Percentiles rank a stretch among this genome's conserved stretches.
Conservation (phyloP, 345 rosid species). For the Eucalyptus caleyi region DNA sequence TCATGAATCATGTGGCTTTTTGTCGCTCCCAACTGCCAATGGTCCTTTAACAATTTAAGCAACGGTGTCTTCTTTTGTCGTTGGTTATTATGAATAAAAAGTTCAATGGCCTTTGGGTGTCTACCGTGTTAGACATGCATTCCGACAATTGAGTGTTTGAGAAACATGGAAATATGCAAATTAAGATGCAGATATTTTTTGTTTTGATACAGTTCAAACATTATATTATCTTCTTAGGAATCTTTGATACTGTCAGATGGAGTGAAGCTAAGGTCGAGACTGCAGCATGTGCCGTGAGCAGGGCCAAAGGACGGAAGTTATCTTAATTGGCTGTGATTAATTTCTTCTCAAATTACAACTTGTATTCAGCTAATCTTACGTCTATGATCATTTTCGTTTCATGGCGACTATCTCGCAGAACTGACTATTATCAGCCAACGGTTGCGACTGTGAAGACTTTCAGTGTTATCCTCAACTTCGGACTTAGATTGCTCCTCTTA, state of each 20-base stretch:
- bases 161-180: background rate
- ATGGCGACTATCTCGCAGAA: background rate
- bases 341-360: background rate
- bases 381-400: background rate
- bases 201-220: background rate
- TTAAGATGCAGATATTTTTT: background rate
- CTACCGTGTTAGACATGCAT: background rate
- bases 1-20: background rate
- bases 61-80: background rate
- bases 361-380: background rate
- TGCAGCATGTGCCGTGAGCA: background rate
- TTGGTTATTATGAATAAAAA: background rate
- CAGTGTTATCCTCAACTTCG: background rate
- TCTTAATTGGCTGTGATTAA: background rate
- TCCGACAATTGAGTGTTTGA: background rate
- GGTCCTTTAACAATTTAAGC: background rate
- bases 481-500: background rate
- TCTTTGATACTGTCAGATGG: background rate
- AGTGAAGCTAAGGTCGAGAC: background rate
- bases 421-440: background rate
- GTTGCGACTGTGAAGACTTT: background rate
- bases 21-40: background rate
- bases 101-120: background rate
- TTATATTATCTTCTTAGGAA: background rate
- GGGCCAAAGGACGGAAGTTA: background rate